Base-by-base conservation (phyloP, 768 basidiomycete genomes). In the Hericium alpestre region DNA sequence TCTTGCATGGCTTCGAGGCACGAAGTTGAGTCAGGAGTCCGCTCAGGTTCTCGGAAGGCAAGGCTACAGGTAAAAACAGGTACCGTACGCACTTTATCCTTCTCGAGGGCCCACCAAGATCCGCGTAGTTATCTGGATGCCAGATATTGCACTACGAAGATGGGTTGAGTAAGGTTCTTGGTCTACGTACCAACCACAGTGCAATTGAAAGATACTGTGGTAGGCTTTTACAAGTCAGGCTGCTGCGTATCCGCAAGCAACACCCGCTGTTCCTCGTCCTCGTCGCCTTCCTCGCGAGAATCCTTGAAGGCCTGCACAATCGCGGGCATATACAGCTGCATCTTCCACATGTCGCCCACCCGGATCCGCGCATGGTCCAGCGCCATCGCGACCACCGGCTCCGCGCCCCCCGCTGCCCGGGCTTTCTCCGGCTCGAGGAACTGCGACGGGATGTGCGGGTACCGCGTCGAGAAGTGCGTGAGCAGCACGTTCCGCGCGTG, bases 391-490 rank as follows among this genome's bases (percentile, higher is more conserved):
- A 95, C 66, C 7, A 41, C 74, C 47, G 66, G 63, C 48, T 49
- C n/a, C 41, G 56, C 47, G 18, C 41, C 32, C 18, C 57, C 15
- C 9, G 43, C 13, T 10, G 7, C 2, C 8, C n/a, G 43, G n/a
- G 43, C 16, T 9, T n/a, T n/a, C n/a, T 20, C 20, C 13, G 43
- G 43, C n/a, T n/a, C n/a, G 18, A n/a, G 43, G 8, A 18, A 18
- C 15, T n/a, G 43, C 43, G 43, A 46, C 25, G 91, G 91, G 66
- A 94, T 74, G 63, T 89, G 92, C 16, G 94, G 92, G 69, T 95
- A 94, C 27, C 93, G 84, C 41, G 90, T 90, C 10, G 93, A 96
- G 72, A 97, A 97, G 68, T 97, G 94, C 0, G 93, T 98, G 20
- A 98, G 79, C n/a, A 97, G 79, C 43, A 91, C 77, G 60, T 91